Base-by-base conservation (phyloP, 495 filamentous ascomycete genomes). In the Usnea hakonensis region DNA sequence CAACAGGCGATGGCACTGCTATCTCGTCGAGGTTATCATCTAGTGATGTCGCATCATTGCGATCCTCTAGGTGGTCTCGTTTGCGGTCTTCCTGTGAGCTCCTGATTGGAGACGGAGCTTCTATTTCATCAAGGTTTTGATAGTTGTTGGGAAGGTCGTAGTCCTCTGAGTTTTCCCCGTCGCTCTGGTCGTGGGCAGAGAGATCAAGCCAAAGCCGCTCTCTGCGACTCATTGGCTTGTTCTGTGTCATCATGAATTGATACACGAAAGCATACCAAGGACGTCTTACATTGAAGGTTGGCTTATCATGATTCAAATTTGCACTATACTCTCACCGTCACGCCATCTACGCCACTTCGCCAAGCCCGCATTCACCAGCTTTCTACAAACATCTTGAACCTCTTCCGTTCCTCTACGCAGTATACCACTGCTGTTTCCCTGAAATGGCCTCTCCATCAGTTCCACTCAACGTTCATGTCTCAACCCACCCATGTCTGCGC, bases 401-500 rank as follows among this genome's bases (percentile, higher is more conserved):
- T 36, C 26, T 50, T 36, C 8, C 50, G 9, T 37, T 30, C 28
- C 33, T 57, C 55, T 57, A 14, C 35, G 2, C 17, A 28, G n/a
- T n/a, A n/a, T n/a, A 13, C 6, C 16, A 19, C 46, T 36, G 13
- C 5, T 6, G 5, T 17, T 30, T 28, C 37, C 21, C 19, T 21
- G 5, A 8, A 23, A 74, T 69, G 69, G 21, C 61, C 26, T 60
- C 73, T n/a, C 63, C 72, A 37, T 53, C 21, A 61, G 55, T 76
- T 88, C 37, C 87, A 85, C 19, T 58, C 35, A 92, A 91, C 71
- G 85, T 94, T 57, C 90, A 92, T 72, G 75, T 95, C 73, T 96
- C 90, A 23, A 78, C 76, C 30, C 93, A 97, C 69, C 93, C 93
- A 30, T 95, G 90, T 72, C 80, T 96, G 16, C 76, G 83, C 57